Evolutionary conservation across 345 rosid genomes (phyloP).

Genomic region (Rhizophora mangle): DNA sequence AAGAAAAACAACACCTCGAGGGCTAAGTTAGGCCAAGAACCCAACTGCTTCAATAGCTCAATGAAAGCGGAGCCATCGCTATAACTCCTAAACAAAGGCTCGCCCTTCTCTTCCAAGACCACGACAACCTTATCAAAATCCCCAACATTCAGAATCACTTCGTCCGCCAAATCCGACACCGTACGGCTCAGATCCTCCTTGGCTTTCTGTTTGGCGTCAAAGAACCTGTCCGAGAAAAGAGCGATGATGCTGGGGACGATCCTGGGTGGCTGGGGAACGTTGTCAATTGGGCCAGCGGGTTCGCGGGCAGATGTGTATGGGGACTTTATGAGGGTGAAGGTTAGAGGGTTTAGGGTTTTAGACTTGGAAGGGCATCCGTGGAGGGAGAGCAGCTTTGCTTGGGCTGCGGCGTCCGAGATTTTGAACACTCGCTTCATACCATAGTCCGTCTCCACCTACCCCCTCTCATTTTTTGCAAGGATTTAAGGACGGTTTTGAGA

Average conservation of each 20-base stretch:
- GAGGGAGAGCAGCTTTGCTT: constrained; percentile 29
- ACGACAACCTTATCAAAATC: constrained; percentile 34
- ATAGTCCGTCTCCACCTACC: not conserved
- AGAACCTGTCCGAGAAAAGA: constrained; percentile 28
- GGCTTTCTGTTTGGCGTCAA: not conserved
- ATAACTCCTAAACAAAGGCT: constrained; percentile 34
- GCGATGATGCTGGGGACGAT: constrained; percentile 4
- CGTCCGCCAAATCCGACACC: constrained; percentile 43
- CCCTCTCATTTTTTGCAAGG: constrained; percentile 1
- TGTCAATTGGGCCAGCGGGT: not conserved
- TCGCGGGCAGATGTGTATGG: constrained; percentile 2
- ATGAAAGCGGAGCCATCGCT: constrained; percentile 47
- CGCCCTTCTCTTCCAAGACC: constrained; percentile 55
- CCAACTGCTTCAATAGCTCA: constrained; percentile 59
- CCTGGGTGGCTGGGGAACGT: not conserved
- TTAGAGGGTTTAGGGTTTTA: constrained; percentile 15
- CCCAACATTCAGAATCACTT: constrained; percentile 34
- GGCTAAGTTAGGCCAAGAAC: constrained; percentile 47
- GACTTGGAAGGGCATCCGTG: constrained; percentile 18
- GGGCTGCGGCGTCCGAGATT: constrained; percentile 39
- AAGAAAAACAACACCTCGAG: constrained; percentile 45
- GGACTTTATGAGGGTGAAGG: constrained; percentile 19
- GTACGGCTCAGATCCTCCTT: constrained; percentile 24
- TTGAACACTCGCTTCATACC: constrained; percentile 54
- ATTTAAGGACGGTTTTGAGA: constrained; percentile 26